Conservation (phyloP, 305 asterid genomes). For the Stenogyne calaminthoides region DNA sequence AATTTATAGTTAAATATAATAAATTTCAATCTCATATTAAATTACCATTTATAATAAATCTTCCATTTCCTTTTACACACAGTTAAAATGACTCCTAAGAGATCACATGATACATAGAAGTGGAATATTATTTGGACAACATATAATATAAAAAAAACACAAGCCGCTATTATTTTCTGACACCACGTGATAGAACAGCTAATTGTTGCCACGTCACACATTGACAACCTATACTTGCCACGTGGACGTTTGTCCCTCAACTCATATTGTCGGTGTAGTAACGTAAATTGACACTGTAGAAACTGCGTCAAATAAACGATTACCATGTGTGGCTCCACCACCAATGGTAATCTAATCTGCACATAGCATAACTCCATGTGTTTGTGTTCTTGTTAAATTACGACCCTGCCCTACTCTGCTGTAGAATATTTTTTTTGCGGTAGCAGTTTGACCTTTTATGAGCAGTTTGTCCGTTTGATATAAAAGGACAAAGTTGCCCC, state of each 20-base stretch:
- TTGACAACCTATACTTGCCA: slow-evolving; percentile 37
- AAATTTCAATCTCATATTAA: neutral
- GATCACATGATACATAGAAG: no score
- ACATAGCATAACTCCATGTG: slow-evolving; percentile 43
- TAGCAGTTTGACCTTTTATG: slow-evolving; percentile 11
- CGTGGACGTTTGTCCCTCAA: neutral
- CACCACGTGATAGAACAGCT: slow-evolving; percentile 44
- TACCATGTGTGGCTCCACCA: slow-evolving; percentile 36
- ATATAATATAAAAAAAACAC: neutral
- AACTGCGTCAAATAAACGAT: slow-evolving; percentile 18
- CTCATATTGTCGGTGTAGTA: slow-evolving; percentile 32
- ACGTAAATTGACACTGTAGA: slow-evolving; percentile 18
- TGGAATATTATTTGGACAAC: neutral
- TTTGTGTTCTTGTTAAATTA: slow-evolving; percentile 33
- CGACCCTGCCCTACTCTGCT: slow-evolving; percentile 29
- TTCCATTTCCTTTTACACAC: no score
- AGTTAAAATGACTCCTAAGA: no score
- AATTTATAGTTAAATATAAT: neutral
- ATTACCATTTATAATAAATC: neutral
- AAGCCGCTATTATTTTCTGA: slow-evolving; percentile 24
- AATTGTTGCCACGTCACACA: slow-evolving; percentile 34
- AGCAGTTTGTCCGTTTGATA: slow-evolving; percentile 23
- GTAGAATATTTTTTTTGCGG: neutral
- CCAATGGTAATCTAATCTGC: slow-evolving; percentile 26
- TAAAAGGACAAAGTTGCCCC: slow-evolving; percentile 38